Evolutionary conservation across 2,329 filamentous ascomycete species (phyloP).

Genomic region (Phymatotrichopsis omnivora): DNA sequence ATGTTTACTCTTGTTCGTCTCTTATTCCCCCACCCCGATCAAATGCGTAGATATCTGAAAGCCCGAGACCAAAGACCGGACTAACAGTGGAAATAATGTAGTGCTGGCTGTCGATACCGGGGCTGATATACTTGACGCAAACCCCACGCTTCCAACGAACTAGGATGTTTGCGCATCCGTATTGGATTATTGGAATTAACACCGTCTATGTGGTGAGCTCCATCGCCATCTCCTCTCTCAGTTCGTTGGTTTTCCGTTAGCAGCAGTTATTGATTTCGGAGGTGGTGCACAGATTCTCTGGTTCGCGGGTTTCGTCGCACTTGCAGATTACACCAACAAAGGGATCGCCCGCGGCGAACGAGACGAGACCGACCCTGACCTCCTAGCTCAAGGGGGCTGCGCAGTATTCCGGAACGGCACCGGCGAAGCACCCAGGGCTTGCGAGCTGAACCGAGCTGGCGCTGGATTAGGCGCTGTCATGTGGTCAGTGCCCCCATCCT

Average conservation of each 20-base stretch:
- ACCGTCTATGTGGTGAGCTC: slow-evolving; percentile 40
- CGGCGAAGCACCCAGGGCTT: slow-evolving; percentile 40
- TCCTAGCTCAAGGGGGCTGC: slow-evolving; percentile 19
- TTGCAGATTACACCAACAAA: slow-evolving; percentile 52
- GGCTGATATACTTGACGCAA: slow-evolving; percentile 56
- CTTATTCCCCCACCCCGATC: neutral
- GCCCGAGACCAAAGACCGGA: no score
- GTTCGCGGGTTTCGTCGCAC: slow-evolving; percentile 56
- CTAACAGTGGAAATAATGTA: slow-evolving; percentile 33
- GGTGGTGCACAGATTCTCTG: slow-evolving; percentile 43
- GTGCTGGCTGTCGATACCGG: slow-evolving; percentile 56
- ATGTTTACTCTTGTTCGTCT: slow-evolving; percentile 27
- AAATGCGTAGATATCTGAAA: no score
- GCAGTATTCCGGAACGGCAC: slow-evolving; percentile 24
- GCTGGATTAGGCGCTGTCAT: slow-evolving; percentile 54
- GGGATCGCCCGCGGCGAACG: slow-evolving; percentile 26
- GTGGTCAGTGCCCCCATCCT: slow-evolving; percentile 41
- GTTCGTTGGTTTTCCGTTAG: neutral
- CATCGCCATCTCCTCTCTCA: slow-evolving; percentile 5
- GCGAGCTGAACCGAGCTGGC: slow-evolving; percentile 52
- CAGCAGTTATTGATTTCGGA: neutral
- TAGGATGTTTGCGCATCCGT: slow-evolving; percentile 50
- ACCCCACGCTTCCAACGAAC: slow-evolving; percentile 54
- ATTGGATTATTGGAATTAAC: slow-evolving; percentile 52
- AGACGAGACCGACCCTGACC: slow-evolving; percentile 19